These are phyloP conservation scores for Aspergillus olivimuriae DNA, from an alignment of 495 filamentous ascomycete genomes.

Conservation along the genomic window DNA sequence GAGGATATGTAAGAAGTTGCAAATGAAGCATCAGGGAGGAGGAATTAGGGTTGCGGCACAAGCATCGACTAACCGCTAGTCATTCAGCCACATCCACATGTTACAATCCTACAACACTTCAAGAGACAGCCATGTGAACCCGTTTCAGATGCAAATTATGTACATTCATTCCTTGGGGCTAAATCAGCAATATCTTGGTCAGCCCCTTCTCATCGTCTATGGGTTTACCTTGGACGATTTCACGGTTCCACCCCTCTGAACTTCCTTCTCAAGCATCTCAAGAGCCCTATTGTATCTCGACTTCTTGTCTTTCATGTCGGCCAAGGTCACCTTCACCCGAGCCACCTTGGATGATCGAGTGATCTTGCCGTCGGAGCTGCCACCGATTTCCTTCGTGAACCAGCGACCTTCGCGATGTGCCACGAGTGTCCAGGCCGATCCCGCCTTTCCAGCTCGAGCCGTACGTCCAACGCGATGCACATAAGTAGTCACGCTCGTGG, in stretches of 20 bases:
- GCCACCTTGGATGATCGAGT: conserved; percentile 31
- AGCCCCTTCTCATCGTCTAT: too few species aligned
- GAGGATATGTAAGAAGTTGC: too few species aligned
- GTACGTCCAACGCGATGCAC: conserved; percentile 92
- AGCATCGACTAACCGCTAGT: not conserved
- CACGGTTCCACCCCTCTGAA: conserved; percentile 14
- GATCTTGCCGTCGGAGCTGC: conserved; percentile 37
- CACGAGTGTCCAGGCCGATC: conserved; percentile 77
- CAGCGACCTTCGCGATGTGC: conserved; percentile 71
- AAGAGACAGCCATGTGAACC: not conserved
- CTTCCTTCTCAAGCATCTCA: conserved; percentile 39
- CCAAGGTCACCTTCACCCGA: conserved; percentile 39
- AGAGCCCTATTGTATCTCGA: conserved; percentile 57
- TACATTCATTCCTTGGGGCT: not conserved
- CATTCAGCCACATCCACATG: not conserved
- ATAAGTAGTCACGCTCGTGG: conserved; percentile 70
- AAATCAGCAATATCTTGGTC: not conserved
- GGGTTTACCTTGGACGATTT: conserved; percentile 1
- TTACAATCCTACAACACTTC: too few species aligned
- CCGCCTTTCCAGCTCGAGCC: conserved; percentile 70
- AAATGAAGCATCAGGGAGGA: too few species aligned
- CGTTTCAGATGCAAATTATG: not conserved
- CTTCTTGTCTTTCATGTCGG: conserved; percentile 41
- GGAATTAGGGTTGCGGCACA: not conserved
- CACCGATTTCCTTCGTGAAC: conserved; percentile 77